Conservation (phyloP, 2,329 filamentous ascomycete species). For the Dissoconium aciculare region DNA sequence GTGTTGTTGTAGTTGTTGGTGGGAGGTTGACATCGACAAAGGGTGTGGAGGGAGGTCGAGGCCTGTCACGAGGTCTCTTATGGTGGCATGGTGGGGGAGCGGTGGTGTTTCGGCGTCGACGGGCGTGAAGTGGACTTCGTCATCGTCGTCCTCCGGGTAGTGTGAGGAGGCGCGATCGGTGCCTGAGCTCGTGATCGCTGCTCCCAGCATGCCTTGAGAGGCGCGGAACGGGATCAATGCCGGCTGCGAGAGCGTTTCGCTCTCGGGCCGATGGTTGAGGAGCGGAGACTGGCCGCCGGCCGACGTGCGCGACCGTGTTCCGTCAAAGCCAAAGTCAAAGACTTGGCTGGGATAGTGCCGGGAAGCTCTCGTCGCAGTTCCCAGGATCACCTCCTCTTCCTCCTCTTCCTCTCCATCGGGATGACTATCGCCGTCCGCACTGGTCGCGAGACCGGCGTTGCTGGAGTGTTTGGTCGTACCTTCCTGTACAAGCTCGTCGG, state of each 20-base stretch:
- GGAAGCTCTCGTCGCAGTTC: slow-evolving; percentile 6
- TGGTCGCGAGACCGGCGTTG: no score
- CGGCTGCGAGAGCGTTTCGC: background rate
- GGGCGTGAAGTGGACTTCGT: no score
- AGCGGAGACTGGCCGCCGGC: background rate
- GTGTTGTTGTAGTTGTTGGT: no score
- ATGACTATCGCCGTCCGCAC: slow-evolving; percentile 1
- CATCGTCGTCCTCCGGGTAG: background rate
- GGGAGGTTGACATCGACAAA: no score
- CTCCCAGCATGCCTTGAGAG: slow-evolving; percentile 1
- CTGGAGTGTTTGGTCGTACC: slow-evolving; percentile 2
- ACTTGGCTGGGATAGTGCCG: slow-evolving; percentile 2
- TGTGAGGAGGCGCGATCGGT: background rate
- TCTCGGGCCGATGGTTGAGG: background rate
- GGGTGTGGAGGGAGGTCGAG: no score
- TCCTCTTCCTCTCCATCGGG: slow-evolving; percentile 8
- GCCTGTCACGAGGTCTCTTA: background rate
- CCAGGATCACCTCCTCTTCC: slow-evolving; percentile 4
- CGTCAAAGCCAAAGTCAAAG: slow-evolving; percentile 16
- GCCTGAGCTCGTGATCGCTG: background rate
- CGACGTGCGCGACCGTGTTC: background rate
- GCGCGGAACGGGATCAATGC: background rate
- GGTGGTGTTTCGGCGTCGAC: background rate
- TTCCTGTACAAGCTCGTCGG: slow-evolving; percentile 9
- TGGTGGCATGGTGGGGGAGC: background rate